Evolutionary conservation across 2,329 filamentous ascomycete genomes (phyloP), one percentile per base, ranked within the genome.

Genomic region (Lithohypha guttulata): DNA sequence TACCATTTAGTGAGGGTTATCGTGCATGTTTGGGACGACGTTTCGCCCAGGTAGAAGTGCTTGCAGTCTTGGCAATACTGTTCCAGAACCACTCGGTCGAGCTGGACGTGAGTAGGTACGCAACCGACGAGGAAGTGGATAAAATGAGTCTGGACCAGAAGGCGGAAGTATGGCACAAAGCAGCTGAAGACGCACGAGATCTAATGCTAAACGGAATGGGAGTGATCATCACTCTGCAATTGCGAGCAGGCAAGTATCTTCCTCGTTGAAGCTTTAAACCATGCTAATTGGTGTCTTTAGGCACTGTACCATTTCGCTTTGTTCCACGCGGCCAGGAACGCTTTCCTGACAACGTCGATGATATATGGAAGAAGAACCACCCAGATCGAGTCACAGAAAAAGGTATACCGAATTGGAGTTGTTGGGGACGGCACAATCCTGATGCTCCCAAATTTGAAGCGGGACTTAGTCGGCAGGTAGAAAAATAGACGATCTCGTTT

Each of bases 161-260:
- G 55, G 62, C 61, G 27, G 60, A 57, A 35, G 49, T 81, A 11
- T 87, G 84, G 63, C 58, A 60, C 43, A 72, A 70, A 57, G 81
- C 81, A 23, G 70, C 74, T 51, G 58, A 63, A 17, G 66, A 67
- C 52, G 71, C 72, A 19, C 59, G 69, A 43, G 55, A 62, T 36
- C 65, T 71, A 38, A 54, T 85, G 34, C 59, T 58, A 41, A 60
- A 65, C 21, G 76, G 64, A 10, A 65, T 80, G 50, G 68, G 62
- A 19, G 72, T 71, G n/a, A 59, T 83, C 41, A 68, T 89, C 44
- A 86, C 83, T 43, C 63, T 89, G 49, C 82, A 84, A 61, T 65
- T 89, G 58, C 68, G 76, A 20, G 68, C 63, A n/a, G 63, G 64
- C 4, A 34, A 45, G 31, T 21, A 10, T n/a, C 7, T 14, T 10